Conservation (phyloP, 1,284 basidiomycete genomes). For the Ustilago vetiveriae region DNA sequence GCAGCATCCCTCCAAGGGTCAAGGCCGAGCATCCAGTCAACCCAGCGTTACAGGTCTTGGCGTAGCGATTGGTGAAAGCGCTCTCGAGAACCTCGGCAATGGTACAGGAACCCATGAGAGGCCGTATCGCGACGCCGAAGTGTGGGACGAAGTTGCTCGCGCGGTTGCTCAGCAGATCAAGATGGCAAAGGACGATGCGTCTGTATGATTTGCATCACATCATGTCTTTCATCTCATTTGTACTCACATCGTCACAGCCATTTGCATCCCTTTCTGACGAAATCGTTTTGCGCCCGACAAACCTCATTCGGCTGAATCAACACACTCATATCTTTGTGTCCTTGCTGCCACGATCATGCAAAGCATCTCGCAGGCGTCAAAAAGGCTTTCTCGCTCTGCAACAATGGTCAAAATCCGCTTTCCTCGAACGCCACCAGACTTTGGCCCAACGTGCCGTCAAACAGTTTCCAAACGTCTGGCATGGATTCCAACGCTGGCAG, state of each 20-base stretch:
- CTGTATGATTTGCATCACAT: slow-evolving; percentile 2
- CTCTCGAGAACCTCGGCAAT: slow-evolving; percentile 15
- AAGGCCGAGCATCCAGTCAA: slow-evolving; percentile 17
- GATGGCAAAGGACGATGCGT: slow-evolving; percentile 12
- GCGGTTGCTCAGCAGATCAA: slow-evolving; percentile 33
- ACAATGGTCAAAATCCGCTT: slow-evolving; percentile 33
- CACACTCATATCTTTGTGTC: no score
- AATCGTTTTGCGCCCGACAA: no score
- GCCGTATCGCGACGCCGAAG: slow-evolving; percentile 60
- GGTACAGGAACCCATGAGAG: slow-evolving; percentile 30
- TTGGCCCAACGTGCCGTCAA: slow-evolving; percentile 49
- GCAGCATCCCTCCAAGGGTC: background rate
- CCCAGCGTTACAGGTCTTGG: slow-evolving; percentile 20
- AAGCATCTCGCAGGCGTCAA: no score
- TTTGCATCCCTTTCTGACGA: no score
- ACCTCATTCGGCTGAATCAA: no score
- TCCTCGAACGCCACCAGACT: slow-evolving; percentile 45
- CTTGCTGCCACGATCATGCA: no score
- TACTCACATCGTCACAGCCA: background rate
- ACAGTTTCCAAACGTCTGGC: slow-evolving; percentile 55
- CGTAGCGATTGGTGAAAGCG: slow-evolving; percentile 25
- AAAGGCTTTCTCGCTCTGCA: no score
- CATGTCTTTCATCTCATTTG: background rate
- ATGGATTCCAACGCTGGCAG: slow-evolving; percentile 45
- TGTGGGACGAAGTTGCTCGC: slow-evolving; percentile 56